These are phyloP conservation scores for Colletotrichum liaoningense DNA, from an alignment of 2,329 filamentous ascomycete species.

Conservation along the genomic window DNA sequence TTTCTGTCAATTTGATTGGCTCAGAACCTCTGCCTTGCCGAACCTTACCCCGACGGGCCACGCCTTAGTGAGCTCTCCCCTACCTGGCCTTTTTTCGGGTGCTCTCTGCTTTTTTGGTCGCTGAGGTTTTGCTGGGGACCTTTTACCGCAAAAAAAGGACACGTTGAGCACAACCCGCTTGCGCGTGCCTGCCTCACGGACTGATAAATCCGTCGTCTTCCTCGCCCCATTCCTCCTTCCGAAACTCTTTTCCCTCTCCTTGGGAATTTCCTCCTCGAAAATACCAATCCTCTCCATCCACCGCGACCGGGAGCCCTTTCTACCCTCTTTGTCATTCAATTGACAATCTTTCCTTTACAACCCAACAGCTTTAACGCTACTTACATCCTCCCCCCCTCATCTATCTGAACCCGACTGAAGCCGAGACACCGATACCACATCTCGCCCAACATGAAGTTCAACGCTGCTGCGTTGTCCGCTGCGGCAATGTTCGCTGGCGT, in stretches of 20 bases:
- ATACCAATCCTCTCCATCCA: conserved; percentile 22
- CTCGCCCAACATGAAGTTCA: conserved; percentile 80
- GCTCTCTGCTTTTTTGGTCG: background rate
- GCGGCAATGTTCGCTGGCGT: conserved; percentile 79
- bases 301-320: conserved; percentile 20
- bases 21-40: background rate
- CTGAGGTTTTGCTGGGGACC: conserved; percentile 12
- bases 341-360: conserved; percentile 24
- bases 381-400: background rate
- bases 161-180: conserved; percentile 36
- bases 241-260: conserved; percentile 34
- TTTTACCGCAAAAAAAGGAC: conserved; percentile 38
- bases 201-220: conserved; percentile 36
- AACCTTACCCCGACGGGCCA: conserved; percentile 17
- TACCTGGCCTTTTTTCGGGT: conserved; percentile 26
- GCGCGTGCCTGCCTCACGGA: conserved; percentile 29
- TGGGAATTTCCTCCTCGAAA: conserved; percentile 31
- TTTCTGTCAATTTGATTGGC: conserved; percentile 17
- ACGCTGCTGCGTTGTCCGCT: conserved; percentile 80
- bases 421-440: conserved; percentile 20
- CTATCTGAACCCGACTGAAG: background rate
- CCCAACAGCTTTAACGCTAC: conserved; percentile 27
- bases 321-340: conserved; percentile 32
- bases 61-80: conserved; percentile 23
- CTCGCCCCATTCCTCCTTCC: conserved; percentile 34